phyloP scores from a whole-genome alignment of 257 asterid species.

The Gentiana straminea region DNA sequence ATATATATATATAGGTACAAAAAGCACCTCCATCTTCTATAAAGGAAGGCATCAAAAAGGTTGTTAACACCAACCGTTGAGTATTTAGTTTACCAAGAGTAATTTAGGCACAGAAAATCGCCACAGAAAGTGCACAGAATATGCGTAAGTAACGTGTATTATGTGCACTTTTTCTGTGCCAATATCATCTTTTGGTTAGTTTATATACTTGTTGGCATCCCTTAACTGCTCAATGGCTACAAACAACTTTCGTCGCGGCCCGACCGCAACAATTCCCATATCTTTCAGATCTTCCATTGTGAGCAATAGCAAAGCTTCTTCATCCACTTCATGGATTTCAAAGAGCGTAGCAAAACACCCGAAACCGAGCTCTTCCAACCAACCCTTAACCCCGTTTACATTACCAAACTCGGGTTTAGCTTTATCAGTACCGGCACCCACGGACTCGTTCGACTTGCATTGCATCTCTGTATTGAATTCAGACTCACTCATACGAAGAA shows the following conservation, averaged over 20 bases:
- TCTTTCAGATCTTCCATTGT: conserved; percentile 70
- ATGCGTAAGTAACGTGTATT: too few species aligned
- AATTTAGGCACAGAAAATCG: too few species aligned
- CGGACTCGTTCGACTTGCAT: background rate
- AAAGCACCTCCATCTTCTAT: too few species aligned
- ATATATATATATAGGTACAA: too few species aligned
- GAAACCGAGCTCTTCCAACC: conserved; percentile 47
- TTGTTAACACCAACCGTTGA: too few species aligned
- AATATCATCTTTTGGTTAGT: background rate
- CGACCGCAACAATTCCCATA: conserved; percentile 59
- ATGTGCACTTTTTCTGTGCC: too few species aligned
- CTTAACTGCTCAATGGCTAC: conserved; percentile 36
- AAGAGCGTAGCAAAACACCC: conserved; percentile 34
- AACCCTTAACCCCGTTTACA: conserved; percentile 28
- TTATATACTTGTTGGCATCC: conserved; percentile 1
- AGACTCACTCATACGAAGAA: background rate
- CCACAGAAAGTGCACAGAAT: too few species aligned
- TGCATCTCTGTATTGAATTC: conserved; percentile 1
- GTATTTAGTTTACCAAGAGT: too few species aligned
- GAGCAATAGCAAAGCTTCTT: conserved; percentile 43
- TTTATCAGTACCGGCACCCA: conserved; percentile 1
- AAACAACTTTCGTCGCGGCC: conserved; percentile 52
- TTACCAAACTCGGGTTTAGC: background rate
- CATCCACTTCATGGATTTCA: conserved; percentile 63
- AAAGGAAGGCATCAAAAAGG: too few species aligned